These are phyloP conservation scores for Erodium trifolium DNA, from an alignment of 441 rosid genomes.

Conservation along the genomic window DNA sequence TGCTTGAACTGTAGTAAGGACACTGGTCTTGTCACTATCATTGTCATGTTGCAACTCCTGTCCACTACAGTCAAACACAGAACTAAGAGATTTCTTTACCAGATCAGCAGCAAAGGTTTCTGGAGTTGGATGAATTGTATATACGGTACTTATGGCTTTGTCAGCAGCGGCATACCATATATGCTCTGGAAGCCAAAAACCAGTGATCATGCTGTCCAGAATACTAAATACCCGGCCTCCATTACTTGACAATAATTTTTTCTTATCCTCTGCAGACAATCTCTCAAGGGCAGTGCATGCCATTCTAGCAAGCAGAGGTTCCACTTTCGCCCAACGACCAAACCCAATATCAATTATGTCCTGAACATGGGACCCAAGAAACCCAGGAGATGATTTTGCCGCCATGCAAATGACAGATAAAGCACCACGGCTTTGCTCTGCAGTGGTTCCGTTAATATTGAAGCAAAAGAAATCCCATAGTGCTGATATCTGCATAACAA, in stretches of 20 bases:
- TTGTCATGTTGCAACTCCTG: slow-evolving; percentile 40
- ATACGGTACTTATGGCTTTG: slow-evolving; percentile 79
- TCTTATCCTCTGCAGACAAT: slow-evolving; percentile 72
- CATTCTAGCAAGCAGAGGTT: slow-evolving; percentile 86
- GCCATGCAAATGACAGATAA: slow-evolving; percentile 95
- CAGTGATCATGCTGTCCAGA: slow-evolving; percentile 71
- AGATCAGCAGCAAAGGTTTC: slow-evolving; percentile 68
- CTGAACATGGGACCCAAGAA: slow-evolving; percentile 86
- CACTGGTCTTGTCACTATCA: slow-evolving; percentile 23
- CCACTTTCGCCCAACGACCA: slow-evolving; percentile 99
- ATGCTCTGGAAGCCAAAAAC: slow-evolving; percentile 83
- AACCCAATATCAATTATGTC: slow-evolving; percentile 97
- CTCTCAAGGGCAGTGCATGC: slow-evolving; percentile 91
- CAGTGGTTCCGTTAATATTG: slow-evolving; percentile 79
- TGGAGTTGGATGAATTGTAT: slow-evolving; percentile 79
- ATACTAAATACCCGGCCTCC: slow-evolving; percentile 71
- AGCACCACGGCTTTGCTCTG: slow-evolving; percentile 91
- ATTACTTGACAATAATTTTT: slow-evolving; percentile 57
- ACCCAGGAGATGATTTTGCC: slow-evolving; percentile 68
- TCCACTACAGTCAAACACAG: slow-evolving; percentile 44
- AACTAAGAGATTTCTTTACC: slow-evolving; percentile 57
- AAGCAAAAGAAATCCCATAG: slow-evolving; percentile 98
- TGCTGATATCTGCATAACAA: slow-evolving; percentile 62
- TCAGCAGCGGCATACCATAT: slow-evolving; percentile 91
- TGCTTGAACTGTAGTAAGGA: slow-evolving; percentile 53